Evolutionary conservation across 805 yeast species (phyloP), one percentile per base, ranked within the genome.

Genomic region (Yamadazyma nakazawae): DNA sequence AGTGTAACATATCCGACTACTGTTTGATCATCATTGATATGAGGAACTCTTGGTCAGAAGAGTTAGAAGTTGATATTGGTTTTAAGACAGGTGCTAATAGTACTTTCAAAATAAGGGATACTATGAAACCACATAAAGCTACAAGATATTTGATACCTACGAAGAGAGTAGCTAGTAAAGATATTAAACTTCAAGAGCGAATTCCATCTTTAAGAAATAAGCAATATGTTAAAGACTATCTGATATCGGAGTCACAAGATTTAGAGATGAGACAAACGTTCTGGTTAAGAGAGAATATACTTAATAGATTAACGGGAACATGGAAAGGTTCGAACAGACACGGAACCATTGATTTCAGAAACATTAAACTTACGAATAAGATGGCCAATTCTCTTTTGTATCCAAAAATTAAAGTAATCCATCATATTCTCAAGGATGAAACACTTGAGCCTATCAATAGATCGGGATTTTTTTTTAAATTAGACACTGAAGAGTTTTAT

Each of bases 21-120:
- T 82, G 85, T 51, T 64, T 85, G 40, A 66, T 86, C 45, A 73
- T 88, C 0, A 57, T 92, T 12, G 98, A 94, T 60, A 64, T 94
- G 47, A 76, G 89, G 53, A 92, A 94, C 61, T 75, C 86, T 2
- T 91, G 96, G 94, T 74, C 78, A 6, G 84, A 82, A 41, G 75
- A 76, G 25, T 54, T 74, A 30, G 56, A 58, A 10, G 47, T 51
- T n/a, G 36, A 40, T 18, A 44, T 50, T 1, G 9, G 36, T 6
- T 50, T 48, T 16, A 37, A 44, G 14, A 16, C 45, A 4, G 43
- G n/a, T n/a, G 31, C 30, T 14, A 18, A 40, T 21, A 34, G 17
- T 12, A 34, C 19, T n/a, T 65, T 62, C 48, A 53, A 53, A 2
- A 66, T 74, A 3, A 55, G 59, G 5, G 70, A 64, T 34, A 34